Evolutionary conservation across 495 filamentous ascomycete species (phyloP).

Genomic region (Penicillium coprophilum): DNA sequence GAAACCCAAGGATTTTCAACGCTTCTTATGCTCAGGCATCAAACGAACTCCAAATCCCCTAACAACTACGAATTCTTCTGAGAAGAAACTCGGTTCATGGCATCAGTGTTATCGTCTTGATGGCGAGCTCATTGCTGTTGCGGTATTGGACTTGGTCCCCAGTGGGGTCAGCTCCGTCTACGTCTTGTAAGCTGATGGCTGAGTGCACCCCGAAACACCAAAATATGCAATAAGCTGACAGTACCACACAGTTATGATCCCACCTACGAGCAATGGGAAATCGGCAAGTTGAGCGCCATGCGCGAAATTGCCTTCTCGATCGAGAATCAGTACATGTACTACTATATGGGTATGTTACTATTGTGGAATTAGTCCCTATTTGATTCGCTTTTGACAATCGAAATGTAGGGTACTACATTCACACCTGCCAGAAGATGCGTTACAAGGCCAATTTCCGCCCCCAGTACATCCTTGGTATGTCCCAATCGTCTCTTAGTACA

Average conservation of each 20-base stretch:
- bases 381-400: not conserved
- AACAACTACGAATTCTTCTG: slow-evolving; percentile 42
- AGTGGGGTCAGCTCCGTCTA: slow-evolving; percentile 91
- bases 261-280: slow-evolving; percentile 72
- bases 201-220: not conserved
- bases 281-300: slow-evolving; percentile 87
- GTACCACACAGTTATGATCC: slow-evolving; percentile 62
- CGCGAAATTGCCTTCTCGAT: slow-evolving; percentile 77
- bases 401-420: slow-evolving; percentile 64
- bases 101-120: slow-evolving; percentile 95
- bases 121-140: slow-evolving; percentile 82
- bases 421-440: slow-evolving; percentile 71
- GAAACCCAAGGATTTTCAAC: slow-evolving; percentile 66
- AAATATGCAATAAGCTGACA: slow-evolving; percentile 10
- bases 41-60: slow-evolving; percentile 42
- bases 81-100: slow-evolving; percentile 76
- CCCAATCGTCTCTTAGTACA: not conserved
- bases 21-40: slow-evolving; percentile 88
- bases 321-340: slow-evolving; percentile 71
- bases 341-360: slow-evolving; percentile 67
- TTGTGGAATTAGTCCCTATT: slow-evolving; percentile 11
- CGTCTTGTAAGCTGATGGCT: slow-evolving; percentile 59
- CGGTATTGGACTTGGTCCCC: slow-evolving; percentile 85
- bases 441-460: slow-evolving; percentile 90
- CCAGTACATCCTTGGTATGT: slow-evolving; percentile 70